Evolutionary conservation across 345 rosid genomes (phyloP), one percentile per base, ranked within the genome.

Genomic region (Rhodamnia rubescens): DNA sequence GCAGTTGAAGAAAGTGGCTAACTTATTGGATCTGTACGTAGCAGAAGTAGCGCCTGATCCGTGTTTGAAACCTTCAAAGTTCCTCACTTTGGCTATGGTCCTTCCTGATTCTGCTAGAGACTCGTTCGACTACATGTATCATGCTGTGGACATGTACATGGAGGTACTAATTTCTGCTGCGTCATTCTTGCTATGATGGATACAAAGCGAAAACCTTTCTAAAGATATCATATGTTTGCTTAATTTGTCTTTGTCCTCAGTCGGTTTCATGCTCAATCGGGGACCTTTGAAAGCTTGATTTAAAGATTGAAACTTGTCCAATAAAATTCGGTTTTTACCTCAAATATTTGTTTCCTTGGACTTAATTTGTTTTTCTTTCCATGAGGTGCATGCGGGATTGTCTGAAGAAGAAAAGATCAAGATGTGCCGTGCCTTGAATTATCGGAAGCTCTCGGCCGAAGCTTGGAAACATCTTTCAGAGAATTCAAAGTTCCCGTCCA

Each of bases 31-130:
- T 88, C 90, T 89, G 86, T 97, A 96, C 86, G 85, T 94, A 85
- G 93, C 94, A 53, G 98, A 97, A 90, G 98, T 97, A 86, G 98
- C 99, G 50, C 96, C 99, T 6, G 99, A 97, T 90, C 99, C 94
- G 83, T 92, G 89, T 84, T 85, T 96, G 83, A 96, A 90, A 87
- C 86, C 94, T 29, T 92, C 96, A 1, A 97, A 93, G 92, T 95
- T 96, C 88, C 83, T 93, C 27, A 91, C 96, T 83, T 89, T 97
- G 21, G 89, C 90, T 82, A 85, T 81, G 88, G 90, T 92, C 78
- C 57, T 97, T 82, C 98, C 98, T 0, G 98, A 93, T 89, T 90
- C 89, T 58, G 93, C 96, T 10, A 87, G 98, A 88, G 98, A 93
- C 58, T 94, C 92, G 3, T 91, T 88, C 7, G 94, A 96, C 74